Percentiles rank a stretch among this genome's conserved stretches.
Evolutionary conservation across 2,329 filamentous ascomycete genomes (phyloP).

Genomic region (Epicoccum nigrum): DNA sequence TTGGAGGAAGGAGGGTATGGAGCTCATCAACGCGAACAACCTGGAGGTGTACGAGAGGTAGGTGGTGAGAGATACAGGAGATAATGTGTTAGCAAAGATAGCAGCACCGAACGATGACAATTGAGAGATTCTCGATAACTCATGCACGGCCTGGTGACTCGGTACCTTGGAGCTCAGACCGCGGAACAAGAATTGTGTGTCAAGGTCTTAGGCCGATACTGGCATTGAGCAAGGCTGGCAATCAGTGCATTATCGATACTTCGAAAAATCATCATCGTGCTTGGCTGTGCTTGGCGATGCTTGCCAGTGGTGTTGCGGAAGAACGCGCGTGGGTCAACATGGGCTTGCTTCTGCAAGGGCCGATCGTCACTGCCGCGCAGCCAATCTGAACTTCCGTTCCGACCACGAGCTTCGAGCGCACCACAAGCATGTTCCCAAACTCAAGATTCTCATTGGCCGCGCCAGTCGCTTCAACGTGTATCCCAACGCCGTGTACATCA

Average conservation of each 20-base stretch:
- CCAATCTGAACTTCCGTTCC: constrained; percentile 3
- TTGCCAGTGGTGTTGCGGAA: background rate
- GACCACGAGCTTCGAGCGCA: constrained; percentile 7
- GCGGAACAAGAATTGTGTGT: no score
- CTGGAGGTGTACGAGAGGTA: constrained; percentile 16
- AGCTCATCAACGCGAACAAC: constrained; percentile 47
- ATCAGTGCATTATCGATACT: no score
- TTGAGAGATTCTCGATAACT: no score
- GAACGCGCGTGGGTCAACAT: background rate
- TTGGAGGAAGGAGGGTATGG: constrained; percentile 53
- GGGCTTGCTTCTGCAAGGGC: constrained; percentile 3
- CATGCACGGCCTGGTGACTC: no score
- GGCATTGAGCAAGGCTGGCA: no score
- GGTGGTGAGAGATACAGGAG: background rate
- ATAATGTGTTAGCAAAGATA: no score
- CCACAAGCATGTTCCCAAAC: constrained; percentile 7
- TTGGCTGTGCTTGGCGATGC: constrained; percentile 9
- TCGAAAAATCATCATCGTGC: background rate
- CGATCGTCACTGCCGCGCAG: constrained; percentile 1
- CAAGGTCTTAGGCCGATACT: no score
- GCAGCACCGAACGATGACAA: no score
- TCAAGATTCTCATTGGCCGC: background rate
- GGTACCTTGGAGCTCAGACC: no score
- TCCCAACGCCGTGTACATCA: constrained; percentile 10
- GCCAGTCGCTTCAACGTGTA: background rate